A percentile compares a stretch with the other conserved stretches of the same genome.
phyloP scores from a whole-genome alignment of 2,329 filamentous ascomycete genomes.

The Phoma herbarum region DNA sequence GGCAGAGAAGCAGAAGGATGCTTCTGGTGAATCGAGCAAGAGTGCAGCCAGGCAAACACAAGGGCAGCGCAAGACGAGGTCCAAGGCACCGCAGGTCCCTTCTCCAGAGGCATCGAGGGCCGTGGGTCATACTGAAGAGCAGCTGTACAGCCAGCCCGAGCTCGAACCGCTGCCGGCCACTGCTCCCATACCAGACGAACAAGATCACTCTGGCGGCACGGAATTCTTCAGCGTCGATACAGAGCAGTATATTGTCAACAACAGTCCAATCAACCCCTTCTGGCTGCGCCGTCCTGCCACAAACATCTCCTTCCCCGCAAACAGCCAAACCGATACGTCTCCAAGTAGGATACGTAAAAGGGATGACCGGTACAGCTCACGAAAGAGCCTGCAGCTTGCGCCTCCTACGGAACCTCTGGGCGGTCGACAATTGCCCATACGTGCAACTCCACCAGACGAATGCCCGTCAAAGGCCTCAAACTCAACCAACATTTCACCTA shows the following conservation, averaged over 20 bases:
- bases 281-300: conserved; percentile 38
- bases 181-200: conserved; percentile 23
- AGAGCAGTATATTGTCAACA: conserved; percentile 22
- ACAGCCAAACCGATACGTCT: conserved; percentile 28
- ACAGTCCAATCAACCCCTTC: conserved; percentile 27
- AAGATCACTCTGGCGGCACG: conserved; percentile 21
- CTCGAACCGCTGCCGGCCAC: conserved; percentile 31
- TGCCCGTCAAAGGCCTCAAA: conserved; percentile 36
- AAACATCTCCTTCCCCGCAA: conserved; percentile 9
- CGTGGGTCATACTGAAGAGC: conserved; percentile 8
- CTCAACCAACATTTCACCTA: conserved; percentile 37
- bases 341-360: conserved; percentile 29
- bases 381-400: conserved; percentile 26
- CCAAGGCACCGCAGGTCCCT: conserved; percentile 13
- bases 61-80: conserved; percentile 4
- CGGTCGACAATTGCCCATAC: conserved; percentile 8
- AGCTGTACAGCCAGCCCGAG: conserved; percentile 19
- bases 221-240: conserved; percentile 33
- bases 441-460: conserved; percentile 11
- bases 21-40: neutral
- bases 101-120: conserved; percentile 36
- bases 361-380: conserved; percentile 10
- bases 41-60: neutral
- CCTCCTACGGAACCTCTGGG: conserved; percentile 26
- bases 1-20: conserved; percentile 22